These are phyloP conservation scores for Metschnikowia kunwiensis DNA, from an alignment of 805 yeast genomes.

Conservation along the genomic window DNA sequence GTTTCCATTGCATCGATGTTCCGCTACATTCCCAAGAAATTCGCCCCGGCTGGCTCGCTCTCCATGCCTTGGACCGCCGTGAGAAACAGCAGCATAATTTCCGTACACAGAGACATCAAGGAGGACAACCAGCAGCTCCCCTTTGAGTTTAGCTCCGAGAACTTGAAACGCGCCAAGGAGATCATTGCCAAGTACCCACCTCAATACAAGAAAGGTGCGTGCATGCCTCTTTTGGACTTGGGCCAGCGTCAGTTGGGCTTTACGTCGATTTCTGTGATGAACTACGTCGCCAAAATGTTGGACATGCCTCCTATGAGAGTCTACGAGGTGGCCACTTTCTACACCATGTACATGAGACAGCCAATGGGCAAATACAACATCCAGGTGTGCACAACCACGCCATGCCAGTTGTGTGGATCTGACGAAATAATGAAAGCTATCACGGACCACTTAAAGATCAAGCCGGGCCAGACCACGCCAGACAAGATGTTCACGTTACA, in stretches of 20 bases:
- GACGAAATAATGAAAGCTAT: constrained; percentile 76
- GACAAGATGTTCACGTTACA: constrained; percentile 77
- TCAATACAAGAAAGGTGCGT: constrained; percentile 83
- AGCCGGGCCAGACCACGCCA: constrained; percentile 74
- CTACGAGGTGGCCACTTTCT: constrained; percentile 87
- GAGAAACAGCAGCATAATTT: constrained; percentile 40
- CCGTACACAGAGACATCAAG: constrained; percentile 72
- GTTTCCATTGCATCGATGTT: constrained; percentile 19
- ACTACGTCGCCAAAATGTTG: constrained; percentile 77
- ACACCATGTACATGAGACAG: constrained; percentile 83
- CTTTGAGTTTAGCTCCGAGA: constrained; percentile 69
- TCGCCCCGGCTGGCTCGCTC: constrained; percentile 14
- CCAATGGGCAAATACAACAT: constrained; percentile 84
- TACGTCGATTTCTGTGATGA: constrained; percentile 84
- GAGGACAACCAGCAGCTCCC: constrained; percentile 65
- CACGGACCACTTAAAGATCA: constrained; percentile 53
- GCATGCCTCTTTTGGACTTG: constrained; percentile 80
- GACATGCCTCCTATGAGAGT: constrained; percentile 95
- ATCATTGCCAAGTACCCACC: constrained; percentile 78
- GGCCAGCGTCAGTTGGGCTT: constrained; percentile 88
- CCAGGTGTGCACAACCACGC: constrained; percentile 87
- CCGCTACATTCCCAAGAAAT: constrained; percentile 19
- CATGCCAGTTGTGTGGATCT: constrained; percentile 81
- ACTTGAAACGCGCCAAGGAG: constrained; percentile 63
- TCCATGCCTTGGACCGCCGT: constrained; percentile 14